Base-by-base conservation (phyloP, 2,329 filamentous ascomycete genomes). In the Colletotrichum liaoningense region DNA sequence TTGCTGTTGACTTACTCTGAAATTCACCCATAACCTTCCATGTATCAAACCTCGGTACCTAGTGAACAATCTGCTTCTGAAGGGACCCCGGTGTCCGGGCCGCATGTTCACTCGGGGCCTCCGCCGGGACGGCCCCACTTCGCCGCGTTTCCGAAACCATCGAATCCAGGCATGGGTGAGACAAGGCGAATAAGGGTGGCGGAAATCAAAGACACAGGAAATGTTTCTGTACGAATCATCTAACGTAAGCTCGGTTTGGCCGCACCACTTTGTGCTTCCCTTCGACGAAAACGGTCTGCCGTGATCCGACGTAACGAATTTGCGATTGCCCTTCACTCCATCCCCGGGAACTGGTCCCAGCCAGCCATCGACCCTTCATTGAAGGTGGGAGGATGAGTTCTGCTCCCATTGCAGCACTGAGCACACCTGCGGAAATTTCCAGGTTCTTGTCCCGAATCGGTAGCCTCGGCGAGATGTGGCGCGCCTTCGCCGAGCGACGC, bases 241-340 rank as follows among this genome's bases (percentile, higher is more conserved):
- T 4, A 60, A 60, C 11, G 55, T 16, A 28, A n/a, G 28, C 30
- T 22, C 8, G 5, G 24, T 28, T n/a, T 54, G 1, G 24, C 38
- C 42, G 30, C 33, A 42, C n/a, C 16, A 16, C 68, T 67, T 60
- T 70, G 55, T 60, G 5, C 54, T n/a, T n/a, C 16, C 14, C 9
- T 22, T 22, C 12, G 63, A 70, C 56, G 68, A 9, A 67, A 67
- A 46, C 68, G 55, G 49, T 22, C 38, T 60, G 63, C 63, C 68
- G 38, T 55, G 16, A 63, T 60, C 35, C 46, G 42, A 63, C 42
- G 38, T 46, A 30, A 30, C 38, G 38, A 42, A 42, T 3, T 19
- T 49, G 8, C 42, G 42, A 22, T n/a, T 54, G 35, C 55, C 49
- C 35, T 46, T 46, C 12, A 12, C 9, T 46, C 14, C 16, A 7